phyloP scores from a whole-genome alignment of 1,139 yeast genomes.

The Suhomyces yuchorum region DNA sequence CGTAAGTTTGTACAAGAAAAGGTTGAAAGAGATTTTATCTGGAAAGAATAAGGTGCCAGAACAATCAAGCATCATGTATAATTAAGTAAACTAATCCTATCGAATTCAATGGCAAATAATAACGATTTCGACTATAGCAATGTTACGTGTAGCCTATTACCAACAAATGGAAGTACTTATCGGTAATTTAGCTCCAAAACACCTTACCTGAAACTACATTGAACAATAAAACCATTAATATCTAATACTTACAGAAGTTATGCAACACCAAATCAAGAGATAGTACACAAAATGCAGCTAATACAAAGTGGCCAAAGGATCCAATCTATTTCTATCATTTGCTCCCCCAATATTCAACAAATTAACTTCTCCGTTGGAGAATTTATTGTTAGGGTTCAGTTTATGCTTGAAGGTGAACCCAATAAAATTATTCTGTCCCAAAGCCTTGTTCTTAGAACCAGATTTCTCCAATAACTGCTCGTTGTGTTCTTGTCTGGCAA shows the following conservation, averaged over 20 bases:
- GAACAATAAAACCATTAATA: not conserved
- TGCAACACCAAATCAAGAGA: constrained; percentile 3
- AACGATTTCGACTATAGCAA: no score
- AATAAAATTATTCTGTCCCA: constrained; percentile 62
- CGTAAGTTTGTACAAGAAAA: constrained; percentile 52
- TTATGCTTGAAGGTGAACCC: constrained; percentile 97
- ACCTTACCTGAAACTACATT: no score
- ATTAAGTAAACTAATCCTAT: not conserved
- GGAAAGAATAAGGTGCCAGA: constrained; percentile 37
- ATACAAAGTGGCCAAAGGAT: constrained; percentile 52
- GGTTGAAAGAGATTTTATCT: constrained; percentile 55
- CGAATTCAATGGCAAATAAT: not conserved
- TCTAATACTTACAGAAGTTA: constrained; percentile 1
- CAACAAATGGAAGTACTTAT: no score
- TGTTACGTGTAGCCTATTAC: no score
- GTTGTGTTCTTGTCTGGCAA: constrained; percentile 83
- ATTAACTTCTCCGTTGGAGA: constrained; percentile 44
- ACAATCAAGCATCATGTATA: not conserved
- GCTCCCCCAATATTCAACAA: constrained; percentile 31
- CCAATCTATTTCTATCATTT: constrained; percentile 29
- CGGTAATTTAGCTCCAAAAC: no score
- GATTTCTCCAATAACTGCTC: constrained; percentile 69
- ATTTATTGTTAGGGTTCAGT: constrained; percentile 60
- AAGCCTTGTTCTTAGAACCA: constrained; percentile 42
- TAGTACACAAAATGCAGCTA: constrained; percentile 16